Evolutionary conservation across 1,284 basidiomycete species (phyloP), one percentile per base, ranked within the genome.

Genomic region (Sphaerobolus stellatus): DNA sequence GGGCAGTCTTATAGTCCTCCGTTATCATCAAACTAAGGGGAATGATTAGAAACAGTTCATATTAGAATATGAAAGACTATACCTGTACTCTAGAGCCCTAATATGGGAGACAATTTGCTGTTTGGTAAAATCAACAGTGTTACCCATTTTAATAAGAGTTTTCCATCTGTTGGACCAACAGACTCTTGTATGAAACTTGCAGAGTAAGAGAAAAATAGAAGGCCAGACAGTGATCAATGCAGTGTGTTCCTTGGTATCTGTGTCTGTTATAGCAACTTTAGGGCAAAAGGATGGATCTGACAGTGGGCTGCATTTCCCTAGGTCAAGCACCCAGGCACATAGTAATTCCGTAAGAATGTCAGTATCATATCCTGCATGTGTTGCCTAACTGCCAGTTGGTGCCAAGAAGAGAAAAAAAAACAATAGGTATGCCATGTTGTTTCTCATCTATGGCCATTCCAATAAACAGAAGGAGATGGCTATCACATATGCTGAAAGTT

Each of bases 351-450:
- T 45, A 2, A 75, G 56, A 30, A 75, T 66, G 2, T 36, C 52
- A 0, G 63, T 69, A 54, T 74, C 58, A 49, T 75, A 75, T 4
- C 66, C 68, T 1, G 70, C 67, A 50, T 66, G 63, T 1, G 71
- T 68, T 2, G 61, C 61, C n/a, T 59, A 53, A 49, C 59, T 68
- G 13, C 66, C 67, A 3, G 64, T 54, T 3, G 67, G 69, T 16
- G 73, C 72, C 2, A 69, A 74, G 58, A 75, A 75, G 0, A 75
- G 52, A 22, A 75, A 63, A 33, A 36, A 73, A 61, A 3, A 68
- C 69, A 13, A 75, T 45, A 1, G 70, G 71, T 16, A 71, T 52
- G 2, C 69, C 70, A 18, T 60, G 59, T 2, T 59, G 50, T 1
- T 60, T 33, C 36, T 66, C 63, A 55, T 73, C 68, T 8, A 71